Base-by-base conservation (phyloP, 2,329 filamentous ascomycete genomes). In the Purpureocillium takamizusanense region DNA sequence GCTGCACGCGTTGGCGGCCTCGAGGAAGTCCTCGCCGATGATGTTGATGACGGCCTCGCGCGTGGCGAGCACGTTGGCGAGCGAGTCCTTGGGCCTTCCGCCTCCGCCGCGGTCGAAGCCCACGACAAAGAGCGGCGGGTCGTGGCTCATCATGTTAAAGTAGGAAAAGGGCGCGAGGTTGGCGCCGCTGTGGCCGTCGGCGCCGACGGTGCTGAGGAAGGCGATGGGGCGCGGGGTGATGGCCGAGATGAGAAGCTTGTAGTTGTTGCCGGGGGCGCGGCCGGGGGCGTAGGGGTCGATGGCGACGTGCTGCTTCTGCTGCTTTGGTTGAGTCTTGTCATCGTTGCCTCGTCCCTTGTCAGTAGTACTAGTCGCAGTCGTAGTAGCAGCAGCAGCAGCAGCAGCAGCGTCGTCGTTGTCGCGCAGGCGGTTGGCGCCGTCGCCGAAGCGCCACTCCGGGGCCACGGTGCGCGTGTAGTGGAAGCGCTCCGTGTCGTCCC, bases 91-190 rank as follows among this genome's bases (percentile, higher is more conserved):
- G 15, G 21, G 21, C 21, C 6, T 25, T 25, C 6, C 21, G 21
- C 21, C 60, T 7, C 70, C 48, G 4, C 61, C 43, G 13, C 60
- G 56, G 5, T 67, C 51, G 53, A 76, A 67, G 32, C 76, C 73
- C 21, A 80, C 65, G 8, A 77, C 73, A 59, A 95, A 94, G 32
- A 94, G 67, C 0, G 89, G 89, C 4, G 89, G 90, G 56, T 95
- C 89, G 57, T 92, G 84, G 59, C 78, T 79, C 48, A 95, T 71
- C 45, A 95, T 62, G 57, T 87, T 83, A 58, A 88, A 87, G 66
- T 92, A 95, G 54, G 77, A 84, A 60, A 92, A 95, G 0, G 88
- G 89, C 0, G 89, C 86, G 3, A 95, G 71, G 62, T 95, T 97
- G 13, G 56, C 69, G 46, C 46, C 68, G 27, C 52, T n/a, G n/a